phyloP scores from a whole-genome alignment of 768 basidiomycete species.

The Lepiota brunneoincarnata region DNA sequence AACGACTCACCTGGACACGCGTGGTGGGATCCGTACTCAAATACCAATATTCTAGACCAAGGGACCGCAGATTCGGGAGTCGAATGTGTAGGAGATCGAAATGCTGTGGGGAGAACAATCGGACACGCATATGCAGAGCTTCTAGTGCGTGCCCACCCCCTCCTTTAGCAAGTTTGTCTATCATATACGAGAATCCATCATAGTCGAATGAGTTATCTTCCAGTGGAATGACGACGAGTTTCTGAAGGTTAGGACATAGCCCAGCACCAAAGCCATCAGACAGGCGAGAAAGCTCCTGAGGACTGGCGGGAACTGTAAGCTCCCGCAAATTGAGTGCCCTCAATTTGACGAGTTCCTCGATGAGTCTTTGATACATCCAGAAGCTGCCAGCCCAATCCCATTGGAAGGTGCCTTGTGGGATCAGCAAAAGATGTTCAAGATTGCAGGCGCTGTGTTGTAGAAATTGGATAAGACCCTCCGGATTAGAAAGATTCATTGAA shows the following conservation, averaged over 20 bases:
- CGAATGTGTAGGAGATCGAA: background rate
- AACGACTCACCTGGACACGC: no score
- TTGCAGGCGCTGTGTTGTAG: slow-evolving; percentile 7
- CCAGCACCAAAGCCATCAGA: slow-evolving; percentile 1
- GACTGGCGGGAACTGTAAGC: background rate
- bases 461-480: background rate
- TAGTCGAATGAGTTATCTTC: background rate
- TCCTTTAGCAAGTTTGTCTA: background rate
- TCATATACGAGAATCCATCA: background rate
- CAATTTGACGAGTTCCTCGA: background rate
- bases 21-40: no score
- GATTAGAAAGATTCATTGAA: background rate
- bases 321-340: slow-evolving; percentile 2
- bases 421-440: slow-evolving; percentile 13
- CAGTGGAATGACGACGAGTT: no score
- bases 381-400: background rate
- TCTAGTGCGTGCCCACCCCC: background rate
- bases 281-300: background rate
- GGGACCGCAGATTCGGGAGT: slow-evolving; percentile 1
- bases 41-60: slow-evolving; percentile 1
- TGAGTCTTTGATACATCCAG: background rate
- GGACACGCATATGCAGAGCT: slow-evolving; percentile 2
- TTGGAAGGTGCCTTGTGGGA: background rate
- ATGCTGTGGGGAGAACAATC: background rate
- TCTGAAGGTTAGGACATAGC: background rate